Percentiles rank a stretch among this genome's conserved stretches.
phyloP scores from a whole-genome alignment of 306 rosid species.

The Rosa chinensis region DNA sequence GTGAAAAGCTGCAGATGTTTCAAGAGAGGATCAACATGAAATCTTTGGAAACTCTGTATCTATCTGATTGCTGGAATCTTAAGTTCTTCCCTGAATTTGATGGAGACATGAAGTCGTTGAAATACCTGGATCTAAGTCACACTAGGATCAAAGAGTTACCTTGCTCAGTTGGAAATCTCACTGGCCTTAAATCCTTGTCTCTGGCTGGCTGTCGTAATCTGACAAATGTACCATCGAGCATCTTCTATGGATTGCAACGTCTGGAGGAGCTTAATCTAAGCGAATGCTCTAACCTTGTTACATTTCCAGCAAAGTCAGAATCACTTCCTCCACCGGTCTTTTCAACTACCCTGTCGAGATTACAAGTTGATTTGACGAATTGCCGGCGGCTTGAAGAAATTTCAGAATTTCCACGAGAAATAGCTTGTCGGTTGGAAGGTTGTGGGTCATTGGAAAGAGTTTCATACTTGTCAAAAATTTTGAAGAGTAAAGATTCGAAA shows the following conservation, averaged over 20 bases:
- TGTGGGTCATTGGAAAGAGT: background rate
- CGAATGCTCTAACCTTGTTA: too few relatives aligned
- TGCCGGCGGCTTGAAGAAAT: background rate
- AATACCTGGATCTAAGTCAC: rapidly evolving
- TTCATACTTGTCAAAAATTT: background rate
- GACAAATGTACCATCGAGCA: background rate
- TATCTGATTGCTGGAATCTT: background rate
- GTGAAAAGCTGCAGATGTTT: background rate
- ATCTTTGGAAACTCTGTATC: background rate
- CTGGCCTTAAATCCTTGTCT: background rate
- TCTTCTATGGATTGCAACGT: background rate
- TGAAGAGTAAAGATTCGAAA: background rate
- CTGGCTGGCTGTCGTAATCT: rapidly evolving
- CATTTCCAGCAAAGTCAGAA: too few relatives aligned
- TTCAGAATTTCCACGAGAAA: background rate
- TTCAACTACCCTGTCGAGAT: background rate
- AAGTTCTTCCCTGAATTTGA: background rate
- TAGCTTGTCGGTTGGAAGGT: too few relatives aligned
- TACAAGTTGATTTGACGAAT: rapidly evolving
- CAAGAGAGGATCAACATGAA: background rate
- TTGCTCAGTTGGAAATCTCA: background rate
- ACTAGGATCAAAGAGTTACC: background rate
- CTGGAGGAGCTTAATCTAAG: background rate
- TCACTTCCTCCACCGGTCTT: too few relatives aligned
- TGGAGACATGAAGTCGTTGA: background rate